Conservation (phyloP, 1,139 yeast species). For the Zygosaccharomyces pseudobailii region DNA sequence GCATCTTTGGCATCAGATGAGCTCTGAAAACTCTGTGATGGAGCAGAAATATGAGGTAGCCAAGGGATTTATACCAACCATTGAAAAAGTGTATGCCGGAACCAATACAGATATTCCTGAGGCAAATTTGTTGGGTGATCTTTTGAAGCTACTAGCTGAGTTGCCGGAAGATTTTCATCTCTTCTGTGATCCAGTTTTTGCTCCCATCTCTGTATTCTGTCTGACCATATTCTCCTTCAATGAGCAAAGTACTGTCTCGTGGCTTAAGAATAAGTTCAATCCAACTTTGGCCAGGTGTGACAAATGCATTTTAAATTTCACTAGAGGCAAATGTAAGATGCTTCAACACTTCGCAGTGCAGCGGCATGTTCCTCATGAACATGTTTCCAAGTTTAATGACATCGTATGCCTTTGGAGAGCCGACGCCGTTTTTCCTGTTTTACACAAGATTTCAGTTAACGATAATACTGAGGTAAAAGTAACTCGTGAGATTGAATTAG, state of each 20-base stretch:
- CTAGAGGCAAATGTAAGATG: conserved; percentile 48
- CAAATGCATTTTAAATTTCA: conserved; percentile 49
- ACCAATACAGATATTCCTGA: conserved; percentile 25
- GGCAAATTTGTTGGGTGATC: conserved; percentile 28
- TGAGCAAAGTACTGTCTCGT: conserved; percentile 40
- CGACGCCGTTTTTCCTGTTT: conserved; percentile 32
- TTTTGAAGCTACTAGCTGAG: conserved; percentile 25
- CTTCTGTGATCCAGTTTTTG: conserved; percentile 51
- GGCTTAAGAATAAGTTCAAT: conserved; percentile 42
- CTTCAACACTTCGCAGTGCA: conserved; percentile 48
- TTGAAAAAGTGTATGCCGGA: conserved; percentile 29
- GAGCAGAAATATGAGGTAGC: conserved; percentile 18
- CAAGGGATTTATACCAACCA: conserved; percentile 19
- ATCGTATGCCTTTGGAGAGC: conserved; percentile 55
- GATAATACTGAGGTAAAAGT: conserved; percentile 22
- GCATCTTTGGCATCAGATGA: conserved; percentile 1
- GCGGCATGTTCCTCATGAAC: conserved; percentile 45
- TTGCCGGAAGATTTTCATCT: conserved; percentile 40
- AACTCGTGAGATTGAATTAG: conserved; percentile 31
- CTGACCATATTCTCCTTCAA: conserved; percentile 59
- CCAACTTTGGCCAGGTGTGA: conserved; percentile 44
- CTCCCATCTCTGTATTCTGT: conserved; percentile 48
- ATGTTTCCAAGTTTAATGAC: conserved; percentile 48
- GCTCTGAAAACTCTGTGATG: conserved; percentile 2
- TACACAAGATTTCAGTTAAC: conserved; percentile 28